Conservation (phyloP, 768 basidiomycete species). For the Boletellus ananiceps region DNA sequence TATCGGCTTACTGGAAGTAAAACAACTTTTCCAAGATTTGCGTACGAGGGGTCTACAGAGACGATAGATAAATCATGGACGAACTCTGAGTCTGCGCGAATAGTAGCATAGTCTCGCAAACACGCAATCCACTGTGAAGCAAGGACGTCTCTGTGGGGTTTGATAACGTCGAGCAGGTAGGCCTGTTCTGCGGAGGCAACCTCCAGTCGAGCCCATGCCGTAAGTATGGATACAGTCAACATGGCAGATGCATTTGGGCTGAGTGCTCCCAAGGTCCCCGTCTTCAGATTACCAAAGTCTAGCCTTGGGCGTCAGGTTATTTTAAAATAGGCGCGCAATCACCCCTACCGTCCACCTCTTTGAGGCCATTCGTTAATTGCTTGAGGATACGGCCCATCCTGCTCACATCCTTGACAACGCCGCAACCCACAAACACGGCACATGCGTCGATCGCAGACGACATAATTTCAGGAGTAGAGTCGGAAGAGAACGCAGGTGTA, state of each 20-base stretch:
- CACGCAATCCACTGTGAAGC: constrained; percentile 85
- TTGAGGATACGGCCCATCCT: constrained; percentile 95
- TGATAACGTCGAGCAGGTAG: constrained; percentile 78
- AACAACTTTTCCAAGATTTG: constrained; percentile 86
- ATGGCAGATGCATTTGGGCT: constrained; percentile 94
- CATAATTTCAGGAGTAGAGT: constrained; percentile 92
- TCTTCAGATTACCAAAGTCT: constrained; percentile 81
- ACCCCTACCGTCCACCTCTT: constrained; percentile 78
- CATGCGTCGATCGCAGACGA: constrained; percentile 91
- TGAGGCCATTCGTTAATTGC: constrained; percentile 79
- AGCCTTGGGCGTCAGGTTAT: constrained; percentile 10
- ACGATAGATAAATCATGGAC: constrained; percentile 70
- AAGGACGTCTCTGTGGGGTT: constrained; percentile 70
- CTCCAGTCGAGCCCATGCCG: constrained; percentile 93
- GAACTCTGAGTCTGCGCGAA: constrained; percentile 85
- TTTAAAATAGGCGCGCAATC: neutral
- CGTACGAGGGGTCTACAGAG: constrained; percentile 76
- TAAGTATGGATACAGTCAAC: constrained; percentile 86
- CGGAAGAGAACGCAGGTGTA: constrained; percentile 92
- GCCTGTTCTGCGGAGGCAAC: constrained; percentile 67
- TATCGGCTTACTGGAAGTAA: constrained; percentile 70
- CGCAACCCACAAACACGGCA: constrained; percentile 92
- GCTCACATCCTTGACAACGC: constrained; percentile 83
- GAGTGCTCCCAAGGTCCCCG: constrained; percentile 82
- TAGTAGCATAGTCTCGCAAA: constrained; percentile 87